These are phyloP conservation scores for Suillus cothurnatus DNA, from an alignment of 768 basidiomycete species.

Conservation along the genomic window DNA sequence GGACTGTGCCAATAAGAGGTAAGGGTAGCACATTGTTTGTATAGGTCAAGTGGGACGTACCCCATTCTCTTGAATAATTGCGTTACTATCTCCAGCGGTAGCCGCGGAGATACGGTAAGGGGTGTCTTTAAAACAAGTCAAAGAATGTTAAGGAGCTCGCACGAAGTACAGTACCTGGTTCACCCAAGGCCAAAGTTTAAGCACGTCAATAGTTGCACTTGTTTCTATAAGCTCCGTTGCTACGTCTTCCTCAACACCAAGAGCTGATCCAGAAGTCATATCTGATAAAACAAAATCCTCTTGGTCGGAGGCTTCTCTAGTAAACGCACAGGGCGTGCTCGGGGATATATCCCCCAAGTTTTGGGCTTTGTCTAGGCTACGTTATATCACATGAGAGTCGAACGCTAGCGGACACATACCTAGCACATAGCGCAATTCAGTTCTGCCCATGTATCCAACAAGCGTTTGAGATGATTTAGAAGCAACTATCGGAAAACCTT, in stretches of 20 bases:
- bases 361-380: conserved; percentile 65
- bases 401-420: conserved; percentile 45
- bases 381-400: conserved; percentile 3
- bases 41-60: conserved; percentile 49
- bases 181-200: conserved; percentile 88
- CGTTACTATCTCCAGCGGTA: conserved; percentile 96
- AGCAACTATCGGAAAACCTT: conserved; percentile 90
- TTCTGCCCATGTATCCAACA: conserved; percentile 85
- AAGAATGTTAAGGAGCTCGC: neutral
- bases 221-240: conserved; percentile 65
- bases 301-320: conserved; percentile 47
- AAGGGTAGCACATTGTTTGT: neutral
- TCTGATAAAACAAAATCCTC: conserved; percentile 50
- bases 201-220: conserved; percentile 54
- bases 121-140: conserved; percentile 65
- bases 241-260: conserved; percentile 70
- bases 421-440: conserved; percentile 83
- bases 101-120: conserved; percentile 86
- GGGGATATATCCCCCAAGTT: conserved; percentile 60
- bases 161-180: conserved; percentile 66
- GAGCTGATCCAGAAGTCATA: conserved; percentile 46
- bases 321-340: conserved; percentile 77
- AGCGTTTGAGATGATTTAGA: conserved; percentile 61
- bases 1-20: conserved; percentile 54
- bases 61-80: conserved; percentile 98